phyloP scores from a whole-genome alignment of 768 basidiomycete genomes.

The Lyophyllum decastes region DNA sequence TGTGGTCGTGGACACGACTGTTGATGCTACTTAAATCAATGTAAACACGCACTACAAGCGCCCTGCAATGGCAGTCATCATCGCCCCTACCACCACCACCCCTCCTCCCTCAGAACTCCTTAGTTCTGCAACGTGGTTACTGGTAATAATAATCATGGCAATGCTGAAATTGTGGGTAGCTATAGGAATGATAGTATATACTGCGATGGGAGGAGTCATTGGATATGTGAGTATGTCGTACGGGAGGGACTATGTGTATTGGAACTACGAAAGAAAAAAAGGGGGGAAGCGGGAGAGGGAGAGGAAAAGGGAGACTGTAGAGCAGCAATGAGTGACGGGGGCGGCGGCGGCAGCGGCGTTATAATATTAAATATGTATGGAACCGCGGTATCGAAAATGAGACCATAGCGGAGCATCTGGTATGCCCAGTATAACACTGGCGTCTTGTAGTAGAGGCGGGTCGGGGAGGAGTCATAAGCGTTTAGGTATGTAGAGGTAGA shows the following conservation, averaged over 20 bases:
- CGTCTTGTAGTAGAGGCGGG: neutral
- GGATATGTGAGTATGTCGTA: conserved; percentile 4
- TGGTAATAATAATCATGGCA: neutral
- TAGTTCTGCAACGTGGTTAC: neutral
- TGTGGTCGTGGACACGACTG: too few relatives aligned
- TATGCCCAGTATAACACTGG: neutral
- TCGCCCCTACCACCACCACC: too few relatives aligned
- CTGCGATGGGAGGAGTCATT: neutral
- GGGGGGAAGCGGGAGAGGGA: too few relatives aligned
- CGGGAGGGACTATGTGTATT: neutral
- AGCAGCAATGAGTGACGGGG: neutral
- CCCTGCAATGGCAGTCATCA: too few relatives aligned
- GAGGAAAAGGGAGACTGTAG: neutral
- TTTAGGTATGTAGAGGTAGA: neutral
- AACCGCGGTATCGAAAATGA: neutral
- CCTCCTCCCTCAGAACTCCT: too few relatives aligned
- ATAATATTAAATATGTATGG: too few relatives aligned
- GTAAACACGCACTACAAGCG: too few relatives aligned
- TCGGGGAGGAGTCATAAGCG: neutral
- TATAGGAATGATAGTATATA: conserved; percentile 2
- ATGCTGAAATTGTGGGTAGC: neutral
- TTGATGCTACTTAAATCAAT: too few relatives aligned
- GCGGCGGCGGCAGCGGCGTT: neutral
- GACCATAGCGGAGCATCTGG: neutral
- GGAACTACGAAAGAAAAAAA: neutral